Base-by-base conservation (phyloP, 1,284 basidiomycete genomes). In the Bondarzewia mesenterica region DNA sequence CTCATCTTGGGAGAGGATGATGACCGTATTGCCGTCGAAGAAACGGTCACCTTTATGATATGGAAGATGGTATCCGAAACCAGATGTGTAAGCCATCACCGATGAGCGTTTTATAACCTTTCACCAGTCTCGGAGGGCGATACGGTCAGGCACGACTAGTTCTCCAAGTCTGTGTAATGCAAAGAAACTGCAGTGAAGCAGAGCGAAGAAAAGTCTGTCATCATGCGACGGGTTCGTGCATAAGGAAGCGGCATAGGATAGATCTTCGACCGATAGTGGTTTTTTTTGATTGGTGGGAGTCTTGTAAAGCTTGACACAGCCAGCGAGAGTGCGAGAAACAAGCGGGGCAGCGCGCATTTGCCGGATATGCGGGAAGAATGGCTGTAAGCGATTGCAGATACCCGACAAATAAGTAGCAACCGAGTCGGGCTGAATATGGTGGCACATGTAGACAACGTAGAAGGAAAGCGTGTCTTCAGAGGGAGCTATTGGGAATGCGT, bases 391-490 rank as follows among this genome's bases (percentile, higher is more conserved):
- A 38, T 59, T 61, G 46, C 60, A 61, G n/a, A 73, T 70, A 0
- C 72, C 69, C 0, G 69, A 70, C 0, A 74, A 63, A 56, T 74
- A 75, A 2, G 59, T 52, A 7, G 57, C 48, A 2, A 72, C 66
- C 0, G 72, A 72, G 2, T 23, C 12, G 0, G 67, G 66, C 16
- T 61, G 48, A 57, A 75, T 72, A 29, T 68, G 58, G 37, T 64
- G 57, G 7, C 48, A 68, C 64, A 69, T 69, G 53, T 60, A 75
- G 0, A 67, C 61, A 4, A 59, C 53, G 49, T 60, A 75, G 27
- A 68, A 62, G 10, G 54, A 57, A 0, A 73, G 53, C 0, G 64
- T 68, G 42, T 71, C 63, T 1, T 53, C 18, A 0, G 67, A 67
- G 0, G 68, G 69, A 2, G 63, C 51, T 21, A 67, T 40, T 1